Percentiles rank a stretch among this genome's conserved stretches.
Conservation (phyloP, 768 basidiomycete species). For the Trametes maxima region DNA sequence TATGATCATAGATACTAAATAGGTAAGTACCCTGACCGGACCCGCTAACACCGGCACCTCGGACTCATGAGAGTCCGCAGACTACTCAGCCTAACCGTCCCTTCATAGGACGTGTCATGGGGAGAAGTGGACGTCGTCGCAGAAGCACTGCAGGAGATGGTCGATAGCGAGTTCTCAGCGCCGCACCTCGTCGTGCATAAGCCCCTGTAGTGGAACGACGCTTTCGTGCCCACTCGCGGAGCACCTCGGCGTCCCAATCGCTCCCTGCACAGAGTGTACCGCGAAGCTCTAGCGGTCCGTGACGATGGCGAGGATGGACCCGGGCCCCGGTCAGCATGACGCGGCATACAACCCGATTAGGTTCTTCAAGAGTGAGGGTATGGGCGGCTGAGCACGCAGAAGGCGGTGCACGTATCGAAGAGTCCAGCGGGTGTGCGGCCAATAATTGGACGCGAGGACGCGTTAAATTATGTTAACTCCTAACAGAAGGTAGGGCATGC, state of each 20-base stretch:
- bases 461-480: conserved; percentile 18
- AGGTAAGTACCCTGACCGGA: no score
- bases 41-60: no score
- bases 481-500: conserved; percentile 19
- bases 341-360: conserved; percentile 17
- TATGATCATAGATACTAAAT: no score
- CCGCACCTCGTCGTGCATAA: conserved; percentile 34
- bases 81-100: no score
- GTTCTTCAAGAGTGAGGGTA: conserved; percentile 19
- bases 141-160: conserved; percentile 17
- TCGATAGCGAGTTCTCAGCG: conserved; percentile 23
- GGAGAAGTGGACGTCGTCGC: conserved; percentile 26
- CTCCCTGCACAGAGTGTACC: conserved; percentile 31
- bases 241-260: conserved; percentile 23
- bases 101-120: no score
- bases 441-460: conserved; percentile 21
- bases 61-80: no score
- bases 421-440: conserved; percentile 13
- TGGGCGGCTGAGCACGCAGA: conserved; percentile 19
- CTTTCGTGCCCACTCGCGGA: conserved; percentile 25
- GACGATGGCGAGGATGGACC: conserved; percentile 3
- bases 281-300: conserved; percentile 18
- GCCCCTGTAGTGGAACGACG: conserved; percentile 28
- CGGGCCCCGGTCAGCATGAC: conserved; percentile 15
- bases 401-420: conserved; percentile 11